phyloP scores from a whole-genome alignment of 176 grass and related monocot species.

The Puya raimondii region DNA sequence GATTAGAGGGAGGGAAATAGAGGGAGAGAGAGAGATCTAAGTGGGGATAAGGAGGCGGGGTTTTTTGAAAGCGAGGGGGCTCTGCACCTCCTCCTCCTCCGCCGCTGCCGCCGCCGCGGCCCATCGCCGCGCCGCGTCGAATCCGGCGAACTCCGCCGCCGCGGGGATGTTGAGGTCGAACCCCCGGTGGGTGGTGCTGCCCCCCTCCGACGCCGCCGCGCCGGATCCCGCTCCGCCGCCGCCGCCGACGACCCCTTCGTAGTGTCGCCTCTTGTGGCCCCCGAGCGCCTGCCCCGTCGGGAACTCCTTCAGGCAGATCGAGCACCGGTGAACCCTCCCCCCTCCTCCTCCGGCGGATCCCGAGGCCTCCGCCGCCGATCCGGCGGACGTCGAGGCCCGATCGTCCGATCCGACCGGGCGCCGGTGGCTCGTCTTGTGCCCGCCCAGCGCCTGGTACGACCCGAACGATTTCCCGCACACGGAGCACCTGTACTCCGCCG shows the following conservation, averaged over 20 bases:
- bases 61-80: constrained; percentile 74
- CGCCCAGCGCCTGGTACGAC: neutral
- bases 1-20: neutral
- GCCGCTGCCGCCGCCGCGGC: neutral
- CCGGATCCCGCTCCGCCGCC: neutral
- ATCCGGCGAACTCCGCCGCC: constrained; percentile 27
- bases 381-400: neutral
- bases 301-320: neutral
- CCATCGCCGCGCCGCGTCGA: constrained; percentile 16
- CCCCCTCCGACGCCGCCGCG: neutral
- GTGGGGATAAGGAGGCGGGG: constrained; percentile 58
- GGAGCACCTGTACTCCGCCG: neutral
- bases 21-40: constrained; percentile 1
- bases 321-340: neutral
- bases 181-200: neutral
- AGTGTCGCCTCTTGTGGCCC: neutral
- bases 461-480: constrained; percentile 2
- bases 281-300: constrained; percentile 3
- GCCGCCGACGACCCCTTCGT: neutral
- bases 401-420: neutral
- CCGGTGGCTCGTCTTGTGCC: neutral
- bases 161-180: constrained; percentile 84
- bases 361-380: neutral
- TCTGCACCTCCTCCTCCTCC: constrained; percentile 83
- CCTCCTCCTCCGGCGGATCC: neutral